phyloP scores from a whole-genome alignment of 2,329 filamentous ascomycete genomes.

The Alternaria viburni region DNA sequence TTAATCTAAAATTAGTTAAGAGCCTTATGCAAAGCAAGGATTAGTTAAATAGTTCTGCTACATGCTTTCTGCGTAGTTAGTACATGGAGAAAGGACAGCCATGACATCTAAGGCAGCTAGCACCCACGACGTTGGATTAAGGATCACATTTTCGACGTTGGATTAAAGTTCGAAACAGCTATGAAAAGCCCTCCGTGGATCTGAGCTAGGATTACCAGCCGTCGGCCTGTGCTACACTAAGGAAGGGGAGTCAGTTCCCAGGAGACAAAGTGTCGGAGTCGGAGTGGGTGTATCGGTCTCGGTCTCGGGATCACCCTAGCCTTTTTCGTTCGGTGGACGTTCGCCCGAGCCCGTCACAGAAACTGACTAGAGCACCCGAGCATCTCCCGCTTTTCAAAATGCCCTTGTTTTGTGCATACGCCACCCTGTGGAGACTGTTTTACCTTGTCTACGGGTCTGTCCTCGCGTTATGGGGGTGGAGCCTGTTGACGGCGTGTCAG shows the following conservation, averaged over 20 bases:
- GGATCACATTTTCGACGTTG: background rate
- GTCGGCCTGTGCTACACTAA: slow-evolving; percentile 6
- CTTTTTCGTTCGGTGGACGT: slow-evolving; percentile 5
- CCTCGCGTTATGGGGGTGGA: slow-evolving; percentile 1
- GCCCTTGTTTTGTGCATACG: slow-evolving; percentile 6
- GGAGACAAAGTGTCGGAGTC: background rate
- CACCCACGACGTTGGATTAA: background rate
- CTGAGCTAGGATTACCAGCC: slow-evolving; percentile 5
- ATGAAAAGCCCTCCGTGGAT: background rate
- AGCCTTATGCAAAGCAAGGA: no score
- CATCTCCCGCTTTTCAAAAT: slow-evolving; percentile 1
- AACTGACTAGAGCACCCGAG: slow-evolving; percentile 5
- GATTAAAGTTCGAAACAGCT: background rate
- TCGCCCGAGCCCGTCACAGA: slow-evolving; percentile 5
- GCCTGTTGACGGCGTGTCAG: slow-evolving; percentile 3
- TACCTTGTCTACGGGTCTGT: background rate
- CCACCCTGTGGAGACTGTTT: slow-evolving; percentile 6
- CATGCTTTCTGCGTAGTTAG: background rate
- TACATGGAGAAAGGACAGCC: background rate
- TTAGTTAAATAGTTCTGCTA: no score
- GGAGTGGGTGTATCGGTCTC: background rate
- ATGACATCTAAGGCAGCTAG: background rate
- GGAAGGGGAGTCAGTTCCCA: background rate
- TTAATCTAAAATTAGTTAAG: no score
- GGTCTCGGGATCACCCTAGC: slow-evolving; percentile 1